Evolutionary conservation across 2,329 filamentous ascomycete genomes (phyloP), one percentile per base, ranked within the genome.

Genomic region (Acephala macrosclerotiorum): DNA sequence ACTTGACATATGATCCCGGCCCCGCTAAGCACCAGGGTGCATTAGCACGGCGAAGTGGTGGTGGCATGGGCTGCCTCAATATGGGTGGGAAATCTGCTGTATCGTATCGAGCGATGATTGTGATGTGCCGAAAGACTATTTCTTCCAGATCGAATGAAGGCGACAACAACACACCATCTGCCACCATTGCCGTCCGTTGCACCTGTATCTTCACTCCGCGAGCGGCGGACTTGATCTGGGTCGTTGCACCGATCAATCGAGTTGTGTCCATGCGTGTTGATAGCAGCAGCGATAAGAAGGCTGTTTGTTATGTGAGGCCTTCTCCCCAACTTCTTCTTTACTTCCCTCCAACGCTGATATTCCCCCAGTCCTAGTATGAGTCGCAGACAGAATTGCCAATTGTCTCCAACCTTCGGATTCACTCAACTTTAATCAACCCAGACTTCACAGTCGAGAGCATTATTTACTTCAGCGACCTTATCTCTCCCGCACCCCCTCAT

Each of bases 401-500:
- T 25, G 33, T 53, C 49, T 53, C 25, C 7, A 29, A n/a, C 8
- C 6, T 18, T n/a, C 25, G 26, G 18, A 53, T 33, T 53, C 49
- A 18, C 25, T 18, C 25, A 53, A 14, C 25, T 29, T 12, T 53
- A 26, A 29, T 53, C 40, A 14, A 38, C 12, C 42, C 49, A 53
- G 55, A 26, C 3, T 25, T 58, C n/a, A 49, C 22, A 4, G n/a
- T 49, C 45, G 7, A 16, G 3, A 25, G 22, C 49, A 18, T 26
- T 22, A 20, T 20, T n/a, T 11, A 49, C n/a, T 42, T 16, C 45
- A 22, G 49, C 26, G 49, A 33, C 55, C 61, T 64, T 64, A 60
- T 64, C 61, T 59, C 47, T 55, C 47, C 20, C 25, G 51, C 16
- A 29, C 35, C 65, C 26, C 51, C 59, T 53, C 18, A 56, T 26